phyloP scores from a whole-genome alignment of 2,329 filamentous ascomycete genomes.

The Xylariaceae sp. region DNA sequence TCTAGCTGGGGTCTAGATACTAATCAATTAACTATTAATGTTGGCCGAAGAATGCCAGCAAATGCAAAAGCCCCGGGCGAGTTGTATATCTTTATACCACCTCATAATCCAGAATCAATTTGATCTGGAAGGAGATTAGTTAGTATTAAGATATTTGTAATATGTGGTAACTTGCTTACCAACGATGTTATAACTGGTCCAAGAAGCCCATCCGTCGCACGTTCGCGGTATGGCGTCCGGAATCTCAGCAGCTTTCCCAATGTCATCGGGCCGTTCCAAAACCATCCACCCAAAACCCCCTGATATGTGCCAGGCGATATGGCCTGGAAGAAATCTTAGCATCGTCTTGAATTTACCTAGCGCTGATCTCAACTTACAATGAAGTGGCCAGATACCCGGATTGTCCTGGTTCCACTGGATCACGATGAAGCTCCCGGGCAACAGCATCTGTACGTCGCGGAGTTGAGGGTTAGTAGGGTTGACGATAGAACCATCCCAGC shows the following conservation, averaged over 20 bases:
- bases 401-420: constrained; percentile 41
- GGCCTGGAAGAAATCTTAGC: constrained; percentile 21
- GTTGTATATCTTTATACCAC: not conserved
- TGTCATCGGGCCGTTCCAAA: constrained; percentile 37
- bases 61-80: too few relatives aligned
- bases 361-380: constrained; percentile 31
- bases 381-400: constrained; percentile 38
- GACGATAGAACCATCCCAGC: constrained; percentile 31
- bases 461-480: constrained; percentile 41
- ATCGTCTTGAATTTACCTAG: not conserved
- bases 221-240: constrained; percentile 16
- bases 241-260: constrained; percentile 20
- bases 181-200: constrained; percentile 14
- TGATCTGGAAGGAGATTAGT: constrained; percentile 1
- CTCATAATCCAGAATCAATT: constrained; percentile 8
- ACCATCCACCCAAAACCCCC: constrained; percentile 42
- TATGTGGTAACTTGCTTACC: constrained; percentile 7
- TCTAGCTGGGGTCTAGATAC: too few relatives aligned
- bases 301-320: constrained; percentile 41
- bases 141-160: not conserved
- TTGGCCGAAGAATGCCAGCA: too few relatives aligned
- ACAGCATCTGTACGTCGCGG: constrained; percentile 42
- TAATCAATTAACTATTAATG: too few relatives aligned
- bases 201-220: constrained; percentile 20
- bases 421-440: constrained; percentile 36